A percentile compares a stretch with the other conserved stretches of the same genome.
phyloP scores from a whole-genome alignment of 1,284 basidiomycete genomes.

The Tremellales sp. region DNA sequence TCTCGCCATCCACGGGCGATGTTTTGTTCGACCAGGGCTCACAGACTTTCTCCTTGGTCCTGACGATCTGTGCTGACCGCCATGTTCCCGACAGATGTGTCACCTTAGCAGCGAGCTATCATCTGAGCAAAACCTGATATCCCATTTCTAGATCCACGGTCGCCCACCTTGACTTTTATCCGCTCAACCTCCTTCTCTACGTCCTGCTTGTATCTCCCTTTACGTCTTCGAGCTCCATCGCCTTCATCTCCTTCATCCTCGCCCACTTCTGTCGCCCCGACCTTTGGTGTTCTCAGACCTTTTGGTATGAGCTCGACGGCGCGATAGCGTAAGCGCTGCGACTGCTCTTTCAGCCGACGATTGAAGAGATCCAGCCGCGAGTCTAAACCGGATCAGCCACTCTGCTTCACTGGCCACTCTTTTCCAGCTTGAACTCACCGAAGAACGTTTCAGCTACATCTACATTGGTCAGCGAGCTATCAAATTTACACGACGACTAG shows the following conservation, averaged over 20 bases:
- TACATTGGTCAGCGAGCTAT: constrained; percentile 6
- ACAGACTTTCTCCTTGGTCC: constrained; percentile 76
- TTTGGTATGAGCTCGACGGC: constrained; percentile 67
- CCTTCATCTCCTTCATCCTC: constrained; percentile 24
- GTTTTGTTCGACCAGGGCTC: no score
- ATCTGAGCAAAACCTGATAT: background rate
- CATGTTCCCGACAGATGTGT: constrained; percentile 67
- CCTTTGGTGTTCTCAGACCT: constrained; percentile 41
- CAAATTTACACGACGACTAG: no score
- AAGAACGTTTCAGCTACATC: constrained; percentile 50
- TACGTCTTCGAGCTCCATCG: constrained; percentile 7
- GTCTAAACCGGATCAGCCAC: constrained; percentile 50
- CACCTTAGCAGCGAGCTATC: constrained; percentile 55
- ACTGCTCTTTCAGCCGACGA: constrained; percentile 77
- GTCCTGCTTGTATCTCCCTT: constrained; percentile 52
- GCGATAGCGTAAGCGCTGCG: constrained; percentile 70
- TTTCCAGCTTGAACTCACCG: constrained; percentile 19
- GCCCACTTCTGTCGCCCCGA: constrained; percentile 44
- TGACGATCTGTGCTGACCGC: constrained; percentile 85
- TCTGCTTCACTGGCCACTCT: background rate
- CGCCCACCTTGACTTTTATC: constrained; percentile 63
- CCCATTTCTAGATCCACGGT: background rate
- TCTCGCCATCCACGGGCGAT: no score
- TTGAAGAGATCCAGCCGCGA: constrained; percentile 85
- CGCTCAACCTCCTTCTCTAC: constrained; percentile 78